Conservation (phyloP, 345 rosid species). For the Salix caprea region DNA sequence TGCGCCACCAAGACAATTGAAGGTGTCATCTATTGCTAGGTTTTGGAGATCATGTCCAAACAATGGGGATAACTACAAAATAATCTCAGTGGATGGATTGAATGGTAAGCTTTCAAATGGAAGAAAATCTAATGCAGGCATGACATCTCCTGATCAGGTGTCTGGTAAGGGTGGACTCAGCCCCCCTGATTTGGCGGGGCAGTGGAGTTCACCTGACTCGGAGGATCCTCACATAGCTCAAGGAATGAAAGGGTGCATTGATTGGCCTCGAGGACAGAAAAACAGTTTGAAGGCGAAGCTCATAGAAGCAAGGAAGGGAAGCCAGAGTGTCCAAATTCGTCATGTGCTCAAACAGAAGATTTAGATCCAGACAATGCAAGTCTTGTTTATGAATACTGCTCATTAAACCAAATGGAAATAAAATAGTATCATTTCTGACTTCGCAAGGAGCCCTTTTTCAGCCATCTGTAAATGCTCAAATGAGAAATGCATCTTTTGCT, state of each 20-base stretch:
- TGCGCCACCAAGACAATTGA: conserved; percentile 42
- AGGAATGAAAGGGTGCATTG: conserved; percentile 98
- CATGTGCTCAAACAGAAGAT: conserved; percentile 91
- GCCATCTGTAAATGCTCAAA: conserved; percentile 5
- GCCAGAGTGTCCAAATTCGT: conserved; percentile 74
- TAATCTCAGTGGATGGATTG: conserved; percentile 59
- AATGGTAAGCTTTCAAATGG: conserved; percentile 69
- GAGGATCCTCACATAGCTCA: conserved; percentile 59
- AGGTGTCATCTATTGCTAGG: conserved; percentile 64
- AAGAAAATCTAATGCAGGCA: conserved; percentile 56
- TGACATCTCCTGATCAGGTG: conserved; percentile 56
- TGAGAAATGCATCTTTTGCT: not conserved
- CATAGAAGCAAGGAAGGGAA: conserved; percentile 79
- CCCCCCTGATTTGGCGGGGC: conserved; percentile 54
- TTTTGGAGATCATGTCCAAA: conserved; percentile 67
- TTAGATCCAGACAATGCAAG: conserved; percentile 28
- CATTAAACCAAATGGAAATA: not conserved
- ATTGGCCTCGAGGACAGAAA: conserved; percentile 90
- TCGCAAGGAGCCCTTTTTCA: no score
- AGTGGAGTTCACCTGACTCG: conserved; percentile 83
- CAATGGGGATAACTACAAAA: conserved; percentile 60
- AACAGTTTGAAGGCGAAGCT: conserved; percentile 87
- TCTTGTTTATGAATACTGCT: conserved; percentile 5
- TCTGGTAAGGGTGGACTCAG: conserved; percentile 62
- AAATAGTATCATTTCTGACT: no score